Evolutionary conservation across 2,329 filamentous ascomycete genomes (phyloP).

Genomic region (Periconia sp.): DNA sequence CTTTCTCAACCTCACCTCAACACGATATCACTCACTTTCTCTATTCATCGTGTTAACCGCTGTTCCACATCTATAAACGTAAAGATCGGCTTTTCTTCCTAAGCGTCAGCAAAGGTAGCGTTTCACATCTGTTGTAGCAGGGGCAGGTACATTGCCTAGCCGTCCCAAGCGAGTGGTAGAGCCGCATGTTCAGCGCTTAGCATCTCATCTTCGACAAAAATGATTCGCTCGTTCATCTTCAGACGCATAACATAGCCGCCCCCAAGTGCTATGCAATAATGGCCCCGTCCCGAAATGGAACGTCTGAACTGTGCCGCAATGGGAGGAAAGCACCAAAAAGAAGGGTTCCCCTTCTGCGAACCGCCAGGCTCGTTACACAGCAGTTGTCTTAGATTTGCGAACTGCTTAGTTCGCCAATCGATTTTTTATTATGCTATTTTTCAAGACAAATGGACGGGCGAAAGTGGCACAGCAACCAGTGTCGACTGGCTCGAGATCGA

Average conservation of each 20-base stretch:
- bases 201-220: background rate
- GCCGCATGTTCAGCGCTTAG: background rate
- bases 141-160: too few relatives aligned
- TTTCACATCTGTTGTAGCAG: too few relatives aligned
- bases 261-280: background rate
- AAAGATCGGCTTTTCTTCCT: too few relatives aligned
- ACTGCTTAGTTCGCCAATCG: conserved; percentile 5
- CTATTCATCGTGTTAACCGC: too few relatives aligned
- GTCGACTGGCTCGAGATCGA: conserved; percentile 8
- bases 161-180: background rate
- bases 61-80: too few relatives aligned
- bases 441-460: conserved; percentile 5
- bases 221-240: background rate
- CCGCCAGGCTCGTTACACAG: conserved; percentile 9
- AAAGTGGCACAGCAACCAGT: conserved; percentile 1
- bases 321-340: conserved; percentile 14
- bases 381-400: conserved; percentile 5
- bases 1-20: too few relatives aligned
- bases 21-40: too few relatives aligned
- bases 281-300: background rate
- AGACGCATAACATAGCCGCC: background rate
- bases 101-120: too few relatives aligned
- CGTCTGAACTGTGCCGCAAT: conserved; percentile 3
- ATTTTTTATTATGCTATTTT: conserved; percentile 1
- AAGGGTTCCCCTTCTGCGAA: conserved; percentile 26